These are phyloP conservation scores for Setaria viridis DNA, from an alignment of 202 grass and related monocot genomes.

Conservation along the genomic window DNA sequence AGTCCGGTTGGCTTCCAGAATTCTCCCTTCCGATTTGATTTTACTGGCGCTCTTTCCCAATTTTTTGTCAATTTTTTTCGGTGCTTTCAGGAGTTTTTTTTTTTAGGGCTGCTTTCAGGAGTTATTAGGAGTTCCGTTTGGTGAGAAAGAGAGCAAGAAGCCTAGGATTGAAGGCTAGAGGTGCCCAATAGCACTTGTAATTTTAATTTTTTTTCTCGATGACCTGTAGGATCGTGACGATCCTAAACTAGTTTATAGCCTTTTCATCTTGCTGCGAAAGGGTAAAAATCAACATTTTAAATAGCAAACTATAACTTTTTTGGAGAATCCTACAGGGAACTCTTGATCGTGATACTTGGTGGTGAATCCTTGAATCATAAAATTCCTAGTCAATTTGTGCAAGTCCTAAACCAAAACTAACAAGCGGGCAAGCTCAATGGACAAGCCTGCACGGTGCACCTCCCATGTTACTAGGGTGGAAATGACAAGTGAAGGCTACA, in stretches of 20 bases:
- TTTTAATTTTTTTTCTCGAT: neutral
- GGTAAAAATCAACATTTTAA: neutral
- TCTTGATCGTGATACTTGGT: neutral
- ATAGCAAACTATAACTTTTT: neutral
- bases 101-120: neutral
- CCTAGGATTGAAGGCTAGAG: neutral
- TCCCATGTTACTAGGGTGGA: neutral
- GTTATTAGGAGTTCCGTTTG: neutral
- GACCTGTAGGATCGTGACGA: neutral
- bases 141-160: neutral
- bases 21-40: constrained; percentile 49
- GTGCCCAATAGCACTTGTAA: neutral
- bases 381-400: neutral
- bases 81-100: constrained; percentile 10
- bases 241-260: neutral
- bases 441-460: neutral
- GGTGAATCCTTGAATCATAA: neutral
- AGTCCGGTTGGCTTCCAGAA: constrained; percentile 46
- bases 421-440: neutral
- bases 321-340: neutral
- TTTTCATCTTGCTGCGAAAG: neutral
- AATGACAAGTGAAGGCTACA: neutral
- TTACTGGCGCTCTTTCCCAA: constrained; percentile 43
- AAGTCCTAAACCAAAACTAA: neutral
- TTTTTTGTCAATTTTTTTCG: neutral